phyloP scores from a whole-genome alignment of 2,329 filamentous ascomycete species.

The Balansia obtecta region DNA sequence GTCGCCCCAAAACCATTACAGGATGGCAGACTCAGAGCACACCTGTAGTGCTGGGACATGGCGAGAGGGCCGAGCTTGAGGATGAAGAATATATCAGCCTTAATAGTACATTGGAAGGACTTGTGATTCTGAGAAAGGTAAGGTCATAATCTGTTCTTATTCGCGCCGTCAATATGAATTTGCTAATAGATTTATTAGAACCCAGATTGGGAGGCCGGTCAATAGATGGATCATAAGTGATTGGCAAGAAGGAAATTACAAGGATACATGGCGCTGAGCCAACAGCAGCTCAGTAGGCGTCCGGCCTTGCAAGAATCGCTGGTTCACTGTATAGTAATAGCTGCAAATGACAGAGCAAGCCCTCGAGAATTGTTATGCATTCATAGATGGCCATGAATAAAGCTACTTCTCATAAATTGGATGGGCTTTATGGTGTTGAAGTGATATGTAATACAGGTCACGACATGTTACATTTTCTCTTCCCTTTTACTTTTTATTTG shows the following conservation, averaged over 20 bases:
- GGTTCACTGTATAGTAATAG: slow-evolving; percentile 23
- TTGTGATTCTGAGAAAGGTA: slow-evolving; percentile 96
- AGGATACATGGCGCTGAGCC: neutral
- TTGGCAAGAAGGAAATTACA: neutral
- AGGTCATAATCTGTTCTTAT: slow-evolving; percentile 15
- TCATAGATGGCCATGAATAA: slow-evolving; percentile 14
- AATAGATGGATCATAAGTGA: slow-evolving; percentile 17
- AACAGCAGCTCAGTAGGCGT: slow-evolving; percentile 3
- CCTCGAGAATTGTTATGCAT: slow-evolving; percentile 7
- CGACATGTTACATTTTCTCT: neutral
- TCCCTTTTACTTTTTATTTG: too few relatives aligned
- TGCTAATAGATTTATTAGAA: slow-evolving; percentile 19
- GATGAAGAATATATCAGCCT: slow-evolving; percentile 95
- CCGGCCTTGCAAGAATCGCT: slow-evolving; percentile 2
- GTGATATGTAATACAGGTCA: too few relatives aligned
- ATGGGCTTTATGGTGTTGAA: too few relatives aligned
- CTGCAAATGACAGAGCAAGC: slow-evolving; percentile 1
- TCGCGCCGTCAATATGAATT: neutral
- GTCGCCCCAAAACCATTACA: slow-evolving; percentile 95
- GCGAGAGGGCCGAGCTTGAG: slow-evolving; percentile 90
- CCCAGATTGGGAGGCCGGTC: slow-evolving; percentile 27
- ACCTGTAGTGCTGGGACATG: slow-evolving; percentile 87
- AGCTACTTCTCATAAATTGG: too few relatives aligned
- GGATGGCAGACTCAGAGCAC: slow-evolving; percentile 99
- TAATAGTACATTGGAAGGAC: slow-evolving; percentile 80